Evolutionary conservation across 805 yeast species (phyloP), one percentile per base, ranked within the genome.

Genomic region (Saccharomyces cerevisiae): DNA sequence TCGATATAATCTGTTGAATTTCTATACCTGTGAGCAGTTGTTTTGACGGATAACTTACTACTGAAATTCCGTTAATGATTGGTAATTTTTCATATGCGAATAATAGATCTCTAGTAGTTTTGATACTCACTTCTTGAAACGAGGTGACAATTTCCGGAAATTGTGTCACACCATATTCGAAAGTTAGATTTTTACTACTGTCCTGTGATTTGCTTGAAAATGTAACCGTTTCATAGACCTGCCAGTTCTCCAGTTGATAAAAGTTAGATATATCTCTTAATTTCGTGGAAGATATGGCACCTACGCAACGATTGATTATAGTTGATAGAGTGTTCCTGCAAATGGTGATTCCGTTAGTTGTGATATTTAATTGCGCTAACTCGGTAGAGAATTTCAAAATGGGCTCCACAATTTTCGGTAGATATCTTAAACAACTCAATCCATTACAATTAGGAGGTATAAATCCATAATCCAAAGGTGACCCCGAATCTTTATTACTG

Each of bases 381-480:
- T 75, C 77, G 47, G 74, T 73, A 46, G 76, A 68, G 28, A 74
- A 69, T 28, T 70, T 66, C 30, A 73, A 67, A 9, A 84, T 67
- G 2, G 74, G 71, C 2, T 72, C 73, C 27, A 79, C 72, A 14
- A 84, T 70, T 28, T 69, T 68, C 0, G 82, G 76, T 41, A 81
- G 65, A 60, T 79, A 82, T 58, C 78, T 74, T 36, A 82, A 66
- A 2, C 85, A 75, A 48, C 87, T 76, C 26, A 87, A 70, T 8
- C 85, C 79, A 62, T 85, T 87, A 1, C 89, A 75, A 52, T 74
- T 73, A 1, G 85, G 84, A 2, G 92, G 91, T 24, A 84, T 64
- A 61, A 82, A 83, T 1, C 84, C 84, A 64, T 73, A 80, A 36
- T 70, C 68, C 6, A 59, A 48, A 1, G 73, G 65, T 1, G 61